Base-by-base conservation (phyloP, 2,329 filamentous ascomycete species). In the Lecanosticta acicola region DNA sequence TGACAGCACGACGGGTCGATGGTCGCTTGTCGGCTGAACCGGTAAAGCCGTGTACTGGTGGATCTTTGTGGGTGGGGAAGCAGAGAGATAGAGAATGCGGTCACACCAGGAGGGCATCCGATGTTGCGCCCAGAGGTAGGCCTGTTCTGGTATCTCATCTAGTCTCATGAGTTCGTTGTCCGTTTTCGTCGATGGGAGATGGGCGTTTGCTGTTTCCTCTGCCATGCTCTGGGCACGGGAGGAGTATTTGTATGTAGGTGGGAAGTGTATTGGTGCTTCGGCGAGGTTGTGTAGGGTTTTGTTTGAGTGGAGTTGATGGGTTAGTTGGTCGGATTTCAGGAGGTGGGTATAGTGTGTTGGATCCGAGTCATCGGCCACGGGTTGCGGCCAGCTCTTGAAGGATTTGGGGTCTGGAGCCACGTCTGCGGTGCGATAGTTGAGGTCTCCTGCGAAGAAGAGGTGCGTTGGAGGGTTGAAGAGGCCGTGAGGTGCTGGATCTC, bases 21-120 rank as follows among this genome's bases (percentile, higher is more conserved):
- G 93, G 64, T 98, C 93, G 43, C 87, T 93, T 7, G 83, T 86
- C n/a, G 79, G 74, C 50, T 94, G 78, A 1, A 94, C 70, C 1
- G 90, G 87, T 20, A 97, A 72, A 13, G 85, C 80, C 13, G 81
- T 75, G 66, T 97, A 97, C 18, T 67, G 71, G 20, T 76, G 68
- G 2, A 80, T 72, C 18, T 70, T 66, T n/a, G 68, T 66, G 76
- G 68, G 56, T 8, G 63, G 55, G 10, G 54, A 48, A 13, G 49
- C 32, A 2, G 61, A 59, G 2, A 91, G 72, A 66, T 82, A 97
- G 16, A 97, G 71, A 16, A 97, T 83, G 3, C 93, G 81, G 66
- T 97, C 93, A 59, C 89, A 95, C 93, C 91, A 97, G 60, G 84
- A 83, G 1, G 93, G 90, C 76, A 87, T 94, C 37, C 93, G 82